Evolutionary conservation across 345 rosid species (phyloP).

Genomic region (Eucalyptus decipiens): DNA sequence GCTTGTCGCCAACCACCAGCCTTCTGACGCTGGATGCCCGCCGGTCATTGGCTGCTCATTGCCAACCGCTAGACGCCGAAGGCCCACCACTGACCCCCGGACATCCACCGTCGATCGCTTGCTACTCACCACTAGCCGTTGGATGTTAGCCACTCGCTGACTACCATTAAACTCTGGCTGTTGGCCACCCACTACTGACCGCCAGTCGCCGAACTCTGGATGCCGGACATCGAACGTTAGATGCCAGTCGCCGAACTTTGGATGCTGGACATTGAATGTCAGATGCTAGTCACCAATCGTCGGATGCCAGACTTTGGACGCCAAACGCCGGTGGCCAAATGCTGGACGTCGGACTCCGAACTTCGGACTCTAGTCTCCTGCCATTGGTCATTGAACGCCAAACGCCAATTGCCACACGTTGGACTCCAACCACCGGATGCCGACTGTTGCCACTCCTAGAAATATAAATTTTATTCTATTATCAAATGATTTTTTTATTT

Average conservation of each 20-base stretch:
- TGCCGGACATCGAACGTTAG: accelerated
- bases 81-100: too few species aligned
- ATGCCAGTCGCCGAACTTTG: accelerated
- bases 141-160: accelerated
- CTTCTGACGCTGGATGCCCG: too few species aligned
- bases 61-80: accelerated
- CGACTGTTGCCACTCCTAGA: accelerated
- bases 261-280: too few species aligned
- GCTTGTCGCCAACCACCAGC: too few species aligned
- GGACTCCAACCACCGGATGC: too few species aligned
- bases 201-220: accelerated
- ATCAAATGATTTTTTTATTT: too few species aligned
- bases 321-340: accelerated
- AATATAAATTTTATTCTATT: too few species aligned
- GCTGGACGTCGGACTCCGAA: too few species aligned
- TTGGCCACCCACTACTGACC: too few species aligned
- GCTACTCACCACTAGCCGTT: accelerated
- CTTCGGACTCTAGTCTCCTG: accelerated
- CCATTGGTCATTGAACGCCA: too few species aligned
- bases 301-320: accelerated
- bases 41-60: accelerated
- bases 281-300: too few species aligned
- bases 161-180: too few species aligned
- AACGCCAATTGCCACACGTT: accelerated
- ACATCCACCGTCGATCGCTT: accelerated